Percentiles rank a stretch among this genome's conserved stretches.
Evolutionary conservation across 441 rosid species (phyloP).

Genomic region (Pelargonium fulgidum): DNA sequence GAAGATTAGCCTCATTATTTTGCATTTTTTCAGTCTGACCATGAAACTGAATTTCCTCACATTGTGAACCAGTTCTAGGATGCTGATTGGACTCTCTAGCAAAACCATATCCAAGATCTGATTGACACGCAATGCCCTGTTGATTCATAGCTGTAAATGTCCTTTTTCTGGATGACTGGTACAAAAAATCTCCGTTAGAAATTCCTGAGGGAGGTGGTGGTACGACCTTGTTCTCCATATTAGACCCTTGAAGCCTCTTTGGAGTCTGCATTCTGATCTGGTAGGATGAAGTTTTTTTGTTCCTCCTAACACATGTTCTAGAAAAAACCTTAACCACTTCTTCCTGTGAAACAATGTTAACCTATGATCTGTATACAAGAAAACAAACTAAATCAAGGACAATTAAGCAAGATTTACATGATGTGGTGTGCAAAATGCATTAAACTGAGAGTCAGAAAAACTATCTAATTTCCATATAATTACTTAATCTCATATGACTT

Average conservation of each 20-base stretch:
- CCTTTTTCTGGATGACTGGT: conserved; percentile 4
- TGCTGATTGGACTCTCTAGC: conserved; percentile 5
- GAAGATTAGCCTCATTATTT: not conserved
- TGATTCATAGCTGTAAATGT: conserved; percentile 1
- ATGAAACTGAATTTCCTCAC: not conserved
- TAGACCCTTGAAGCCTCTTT: not conserved
- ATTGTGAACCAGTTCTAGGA: conserved; percentile 2
- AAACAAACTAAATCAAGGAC: conserved; percentile 3
- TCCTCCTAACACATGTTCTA: not conserved
- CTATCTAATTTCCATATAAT: not conserved
- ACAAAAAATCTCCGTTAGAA: not conserved
- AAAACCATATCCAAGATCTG: not conserved
- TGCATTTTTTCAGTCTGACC: not conserved
- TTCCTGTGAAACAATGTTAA: not conserved
- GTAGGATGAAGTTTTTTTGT: conserved; percentile 6
- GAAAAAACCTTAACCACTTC: not conserved
- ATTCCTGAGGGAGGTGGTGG: conserved; percentile 1
- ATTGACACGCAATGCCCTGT: not conserved
- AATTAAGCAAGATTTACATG: not conserved
- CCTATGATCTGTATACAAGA: conserved; percentile 8
- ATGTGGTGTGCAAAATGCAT: not conserved
- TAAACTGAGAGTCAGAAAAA: not conserved
- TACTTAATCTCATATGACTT: not conserved
- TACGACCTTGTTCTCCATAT: not conserved
- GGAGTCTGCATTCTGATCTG: conserved; percentile 2